These are phyloP conservation scores for Echinochloa phyllopogon DNA, from an alignment of 176 grass and related monocot species.

Conservation along the genomic window DNA sequence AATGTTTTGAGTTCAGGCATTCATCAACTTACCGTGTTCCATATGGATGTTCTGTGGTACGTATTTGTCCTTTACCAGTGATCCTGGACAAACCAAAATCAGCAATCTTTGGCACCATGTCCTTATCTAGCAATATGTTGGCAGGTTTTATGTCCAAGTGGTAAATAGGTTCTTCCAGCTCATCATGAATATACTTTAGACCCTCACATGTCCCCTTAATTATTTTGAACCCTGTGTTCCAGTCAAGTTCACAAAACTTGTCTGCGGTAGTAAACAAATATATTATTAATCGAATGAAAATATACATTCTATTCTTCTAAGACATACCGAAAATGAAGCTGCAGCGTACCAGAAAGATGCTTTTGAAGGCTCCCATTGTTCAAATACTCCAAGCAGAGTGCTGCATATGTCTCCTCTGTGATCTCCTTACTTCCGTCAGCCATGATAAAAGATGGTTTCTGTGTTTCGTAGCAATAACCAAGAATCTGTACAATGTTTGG, in stretches of 20 bases:
- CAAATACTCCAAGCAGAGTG: background rate
- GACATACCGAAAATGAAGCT: background rate
- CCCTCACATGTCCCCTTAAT: background rate
- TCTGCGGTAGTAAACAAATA: background rate
- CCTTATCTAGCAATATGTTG: background rate
- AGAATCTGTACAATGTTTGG: background rate
- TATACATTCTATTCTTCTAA: background rate
- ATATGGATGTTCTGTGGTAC: background rate
- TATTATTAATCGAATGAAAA: background rate
- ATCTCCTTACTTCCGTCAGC: fast-evolving
- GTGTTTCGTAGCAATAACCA: background rate
- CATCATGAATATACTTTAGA: background rate
- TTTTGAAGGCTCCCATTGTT: background rate
- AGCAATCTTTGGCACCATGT: constrained; percentile 5
- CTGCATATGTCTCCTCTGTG: background rate
- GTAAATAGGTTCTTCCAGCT: background rate
- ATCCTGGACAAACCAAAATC: background rate
- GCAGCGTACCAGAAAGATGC: background rate
- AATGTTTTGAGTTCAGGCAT: too few relatives aligned
- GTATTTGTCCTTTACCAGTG: background rate
- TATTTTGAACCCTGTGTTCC: background rate
- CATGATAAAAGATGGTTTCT: background rate
- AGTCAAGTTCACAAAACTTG: background rate
- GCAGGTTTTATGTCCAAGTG: background rate
- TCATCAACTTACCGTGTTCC: background rate